Evolutionary conservation across 1,139 yeast species (phyloP), one percentile per base, ranked within the genome.

Genomic region (Geotrichum candidum): DNA sequence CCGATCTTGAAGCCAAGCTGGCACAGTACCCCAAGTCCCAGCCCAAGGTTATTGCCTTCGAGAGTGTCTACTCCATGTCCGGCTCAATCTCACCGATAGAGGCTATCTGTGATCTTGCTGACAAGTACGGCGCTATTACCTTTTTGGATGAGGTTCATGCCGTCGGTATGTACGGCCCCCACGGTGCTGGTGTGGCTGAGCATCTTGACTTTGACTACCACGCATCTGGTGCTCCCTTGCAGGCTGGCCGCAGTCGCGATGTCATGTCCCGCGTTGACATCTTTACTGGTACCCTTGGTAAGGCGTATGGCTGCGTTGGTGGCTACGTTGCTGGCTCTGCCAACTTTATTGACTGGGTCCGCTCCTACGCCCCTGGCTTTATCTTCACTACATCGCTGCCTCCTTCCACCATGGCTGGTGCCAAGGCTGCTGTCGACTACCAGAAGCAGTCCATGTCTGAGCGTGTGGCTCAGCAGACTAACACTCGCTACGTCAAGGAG

Each of bases 181-280:
- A 90, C 72, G 99, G 99, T 72, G 99, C 97, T 53, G 99, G 99
- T 78, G 98, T 94, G 61, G 97, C 98, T 58, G 99, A 95, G 77
- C 99, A 94, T 74, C 81, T 88, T 72, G 89, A 94, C 76, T 92
- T 90, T 71, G 89, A 89, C 56, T 85, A 86, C 64, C 96, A 91
- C 74, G 79, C 82, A 66, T 73, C 84, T 18, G 96, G 95, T 69
- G 61, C 66, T 7, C 58, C 62, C 50, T 77, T 84, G n/a, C 82
- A 85, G 60, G 71, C 71, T 22, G 65, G 63, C 53, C 59, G 63
- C 38, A 46, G 61, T 48, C 69, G 73, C 57, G 84, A 96, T 18
- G 87, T 89, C 53, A 84, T 88, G 90, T 92, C 87, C 76, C 86
- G 98, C 73, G 84, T 94, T 63, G 99, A 95, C 74, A 90, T 94